Evolutionary conservation across 2,329 filamentous ascomycete species (phyloP), one percentile per base, ranked within the genome.

Genomic region (Pseudovirgaria hyperparasitica): DNA sequence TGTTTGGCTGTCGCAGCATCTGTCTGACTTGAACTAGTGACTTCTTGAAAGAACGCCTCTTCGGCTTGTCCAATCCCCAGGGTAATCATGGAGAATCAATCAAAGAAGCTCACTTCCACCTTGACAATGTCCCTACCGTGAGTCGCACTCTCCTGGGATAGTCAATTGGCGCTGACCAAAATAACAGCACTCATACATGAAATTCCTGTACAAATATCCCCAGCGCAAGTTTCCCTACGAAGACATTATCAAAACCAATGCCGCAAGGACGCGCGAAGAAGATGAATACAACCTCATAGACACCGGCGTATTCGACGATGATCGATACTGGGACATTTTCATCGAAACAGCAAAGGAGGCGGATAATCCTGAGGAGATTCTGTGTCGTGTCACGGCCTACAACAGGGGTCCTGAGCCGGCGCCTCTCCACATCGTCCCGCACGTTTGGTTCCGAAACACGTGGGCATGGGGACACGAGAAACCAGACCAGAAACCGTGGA

Each of bases 11-110:
- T 32, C 33, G 9, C 10, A 15, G 9, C 12, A 6, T 22, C 17
- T 23, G 23, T 24, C 62, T 72, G 50, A 71, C 49, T 27, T 24
- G 25, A 4, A 15, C 12, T 41, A 92, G 85, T 54, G 79, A 84
- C 30, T 92, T 87, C 50, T 66, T 96, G 43, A 96, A 96, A 57
- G 90, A 96, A 56, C 76, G 90, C 37, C 70, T 96, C 4, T 96
- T 94, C 49, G 87, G 87, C 29, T 66, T 96, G 29, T 93, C 87
- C 26, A 96, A 96, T 52, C 86, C 87, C 3, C 84, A 96, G 58
- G 87, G 87, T 40, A 94, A 94, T 48, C 90, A 96, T 60, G 90
- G 90, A 38, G 90, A 96, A 60, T 92, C 84, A 52, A 69, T 96
- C 63, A 96, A 94, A 57, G 87, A 96, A 60, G 82, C 81, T 29